Evolutionary conservation across 148 eudicot species (phyloP).

Genomic region (Heliamphora exappendiculata): DNA sequence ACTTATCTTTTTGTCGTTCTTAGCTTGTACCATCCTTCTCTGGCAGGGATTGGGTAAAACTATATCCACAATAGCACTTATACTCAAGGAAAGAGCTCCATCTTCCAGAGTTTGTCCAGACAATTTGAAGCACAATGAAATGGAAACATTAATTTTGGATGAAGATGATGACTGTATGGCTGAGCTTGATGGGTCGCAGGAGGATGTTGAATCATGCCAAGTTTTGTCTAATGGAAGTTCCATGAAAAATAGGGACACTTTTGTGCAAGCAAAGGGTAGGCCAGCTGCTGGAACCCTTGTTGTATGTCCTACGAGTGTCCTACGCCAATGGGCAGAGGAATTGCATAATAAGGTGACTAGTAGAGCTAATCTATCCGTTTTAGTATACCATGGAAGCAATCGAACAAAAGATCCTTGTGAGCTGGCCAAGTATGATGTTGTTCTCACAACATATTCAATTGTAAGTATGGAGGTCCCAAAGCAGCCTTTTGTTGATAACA

Average conservation of each 20-base stretch:
- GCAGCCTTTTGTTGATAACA: conserved; percentile 58
- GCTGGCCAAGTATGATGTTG: conserved; percentile 85
- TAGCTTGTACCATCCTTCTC: not conserved
- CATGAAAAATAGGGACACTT: conserved; percentile 1
- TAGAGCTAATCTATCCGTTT: conserved; percentile 57
- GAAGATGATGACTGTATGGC: conserved; percentile 43
- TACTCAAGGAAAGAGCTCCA: conserved; percentile 74
- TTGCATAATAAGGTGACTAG: conserved; percentile 59
- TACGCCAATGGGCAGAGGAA: conserved; percentile 93
- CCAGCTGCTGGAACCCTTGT: conserved; percentile 88
- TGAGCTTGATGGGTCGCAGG: conserved; percentile 18
- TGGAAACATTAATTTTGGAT: conserved; percentile 62
- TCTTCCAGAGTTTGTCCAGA: conserved; percentile 18
- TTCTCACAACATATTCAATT: conserved; percentile 92
- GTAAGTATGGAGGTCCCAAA: conserved; percentile 96
- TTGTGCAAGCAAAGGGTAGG: conserved; percentile 46
- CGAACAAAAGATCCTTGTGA: conserved; percentile 87
- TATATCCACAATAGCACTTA: conserved; percentile 87
- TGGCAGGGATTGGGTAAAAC: conserved; percentile 94
- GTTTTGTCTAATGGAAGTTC: conserved; percentile 14
- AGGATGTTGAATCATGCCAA: conserved; percentile 21
- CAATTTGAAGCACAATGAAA: conserved; percentile 20
- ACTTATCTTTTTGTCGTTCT: not conserved
- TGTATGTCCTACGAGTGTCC: conserved; percentile 99
- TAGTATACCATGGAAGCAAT: conserved; percentile 73